Evolutionary conservation across 768 basidiomycete genomes (phyloP).

Genomic region (Calocybe indica): DNA sequence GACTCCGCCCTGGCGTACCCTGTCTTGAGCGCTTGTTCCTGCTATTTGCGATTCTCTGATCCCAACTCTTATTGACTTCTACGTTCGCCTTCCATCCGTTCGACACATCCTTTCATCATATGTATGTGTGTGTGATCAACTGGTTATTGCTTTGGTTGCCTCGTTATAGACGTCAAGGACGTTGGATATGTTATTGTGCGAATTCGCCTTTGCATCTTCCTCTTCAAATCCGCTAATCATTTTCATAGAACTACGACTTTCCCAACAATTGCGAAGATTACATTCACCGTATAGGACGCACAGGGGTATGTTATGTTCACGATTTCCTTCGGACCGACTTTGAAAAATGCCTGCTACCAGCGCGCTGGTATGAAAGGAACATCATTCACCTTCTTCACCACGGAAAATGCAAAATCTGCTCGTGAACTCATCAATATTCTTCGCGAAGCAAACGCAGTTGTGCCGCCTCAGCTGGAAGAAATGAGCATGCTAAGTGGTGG

Average conservation of each 20-base stretch:
- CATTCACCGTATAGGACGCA: conserved; percentile 98
- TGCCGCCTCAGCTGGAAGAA: conserved; percentile 89
- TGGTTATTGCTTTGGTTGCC: conserved; percentile 19
- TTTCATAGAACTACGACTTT: conserved; percentile 88
- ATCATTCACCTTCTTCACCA: conserved; percentile 95
- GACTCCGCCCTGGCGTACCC: no score
- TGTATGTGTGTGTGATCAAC: not conserved
- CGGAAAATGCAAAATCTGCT: conserved; percentile 92
- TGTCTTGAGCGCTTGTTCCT: conserved; percentile 27
- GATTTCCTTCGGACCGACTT: not conserved
- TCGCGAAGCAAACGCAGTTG: conserved; percentile 76
- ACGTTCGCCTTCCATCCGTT: conserved; percentile 29
- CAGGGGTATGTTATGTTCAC: conserved; percentile 54
- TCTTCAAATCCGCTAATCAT: conserved; percentile 5
- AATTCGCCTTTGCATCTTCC: conserved; percentile 12
- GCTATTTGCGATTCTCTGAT: conserved; percentile 19
- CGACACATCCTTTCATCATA: conserved; percentile 20
- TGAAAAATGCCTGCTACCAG: conserved; percentile 28
- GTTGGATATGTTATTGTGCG: conserved; percentile 94
- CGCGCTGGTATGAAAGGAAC: conserved; percentile 90
- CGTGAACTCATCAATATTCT: conserved; percentile 87
- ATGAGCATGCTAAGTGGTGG: conserved; percentile 87
- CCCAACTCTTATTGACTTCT: conserved; percentile 18
- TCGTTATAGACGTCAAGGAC: conserved; percentile 90
- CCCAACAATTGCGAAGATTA: conserved; percentile 98